Evolutionary conservation across 768 basidiomycete species (phyloP), one percentile per base, ranked within the genome.

Genomic region (Strobilomyces confusus): DNA sequence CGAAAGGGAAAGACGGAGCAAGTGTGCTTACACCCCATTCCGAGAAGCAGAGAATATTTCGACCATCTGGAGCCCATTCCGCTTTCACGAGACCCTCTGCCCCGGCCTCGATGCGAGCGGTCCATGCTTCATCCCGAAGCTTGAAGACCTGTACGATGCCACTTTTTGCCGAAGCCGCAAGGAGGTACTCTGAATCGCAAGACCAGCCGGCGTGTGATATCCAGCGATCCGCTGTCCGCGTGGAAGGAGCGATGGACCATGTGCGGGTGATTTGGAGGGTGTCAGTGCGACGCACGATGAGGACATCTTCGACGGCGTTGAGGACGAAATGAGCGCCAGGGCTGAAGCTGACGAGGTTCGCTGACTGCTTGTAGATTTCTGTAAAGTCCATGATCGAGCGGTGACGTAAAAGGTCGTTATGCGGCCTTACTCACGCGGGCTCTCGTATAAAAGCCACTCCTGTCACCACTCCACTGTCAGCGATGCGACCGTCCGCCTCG

Each of bases 1-100:
- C 17, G 12, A 50, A 33, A 49, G 36, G 36, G 44, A 19, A 52
- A 37, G 30, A 38, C 9, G n/a, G 7, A 30, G 25, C 51, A 56
- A 36, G 40, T 29, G 19, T 20, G 81, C 93, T 75, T 73, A 95
- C 94, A 61, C 89, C 91, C 87, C 91, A 91, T 61, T 94, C 89
- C 4, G 92, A 94, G 70, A 94, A 98, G 63, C 90, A 95, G 29
- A 97, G 71, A 5, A 97, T 75, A 15, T 82, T 83, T 34, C 89
- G 78, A 15, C 92, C 92, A 64, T 88, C 89, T 3, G 87, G 89
- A 0, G 88, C 89, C 94, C 94, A 98, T 63, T 95, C 91, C 17
- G 87, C 90, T 64, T 83, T 90, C 19, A 84, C 80, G 45, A 97
- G 80, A 12, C 94, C 84, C 75, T 95, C 94, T 23, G 84, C 78